phyloP scores from a whole-genome alignment of 257 asterid genomes.

The Asclepias syriaca region DNA sequence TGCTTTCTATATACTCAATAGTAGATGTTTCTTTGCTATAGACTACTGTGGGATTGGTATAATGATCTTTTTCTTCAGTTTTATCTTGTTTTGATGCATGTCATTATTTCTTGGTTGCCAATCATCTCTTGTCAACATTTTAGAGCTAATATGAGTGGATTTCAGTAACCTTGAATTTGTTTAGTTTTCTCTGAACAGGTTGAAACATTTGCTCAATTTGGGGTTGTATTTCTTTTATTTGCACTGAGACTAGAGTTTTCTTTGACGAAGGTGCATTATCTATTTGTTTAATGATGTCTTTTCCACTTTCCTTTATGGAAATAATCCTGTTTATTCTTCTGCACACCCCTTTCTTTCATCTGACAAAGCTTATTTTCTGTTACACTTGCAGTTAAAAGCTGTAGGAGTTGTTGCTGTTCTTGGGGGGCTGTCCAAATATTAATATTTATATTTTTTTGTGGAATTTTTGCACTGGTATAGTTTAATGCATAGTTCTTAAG shows the following conservation, averaged over 20 bases:
- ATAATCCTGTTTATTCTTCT: background rate
- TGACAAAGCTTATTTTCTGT: constrained; percentile 18
- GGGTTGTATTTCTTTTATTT: too few relatives aligned
- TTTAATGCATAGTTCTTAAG: constrained; percentile 3
- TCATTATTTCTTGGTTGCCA: too few relatives aligned
- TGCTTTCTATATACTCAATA: background rate
- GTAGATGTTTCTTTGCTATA: background rate
- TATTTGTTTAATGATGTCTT: background rate
- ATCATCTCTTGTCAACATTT: too few relatives aligned
- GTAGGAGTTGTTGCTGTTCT: constrained; percentile 94
- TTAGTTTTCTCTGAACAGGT: too few relatives aligned
- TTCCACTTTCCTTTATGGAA: constrained; percentile 1
- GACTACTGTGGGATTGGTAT: background rate
- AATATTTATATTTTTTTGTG: constrained; percentile 60
- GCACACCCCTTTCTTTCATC: constrained; percentile 7
- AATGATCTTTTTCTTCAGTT: too few relatives aligned
- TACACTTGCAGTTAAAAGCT: constrained; percentile 69
- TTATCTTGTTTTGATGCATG: too few relatives aligned
- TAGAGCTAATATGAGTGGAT: too few relatives aligned
- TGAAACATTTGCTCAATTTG: too few relatives aligned
- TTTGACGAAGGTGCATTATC: too few relatives aligned
- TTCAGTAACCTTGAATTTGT: too few relatives aligned
- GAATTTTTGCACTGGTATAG: constrained; percentile 67
- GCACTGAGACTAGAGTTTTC: too few relatives aligned
- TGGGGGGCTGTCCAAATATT: constrained; percentile 85